Base-by-base conservation (phyloP, 169 alveolate species). In the Eimeria maxima region DNA sequence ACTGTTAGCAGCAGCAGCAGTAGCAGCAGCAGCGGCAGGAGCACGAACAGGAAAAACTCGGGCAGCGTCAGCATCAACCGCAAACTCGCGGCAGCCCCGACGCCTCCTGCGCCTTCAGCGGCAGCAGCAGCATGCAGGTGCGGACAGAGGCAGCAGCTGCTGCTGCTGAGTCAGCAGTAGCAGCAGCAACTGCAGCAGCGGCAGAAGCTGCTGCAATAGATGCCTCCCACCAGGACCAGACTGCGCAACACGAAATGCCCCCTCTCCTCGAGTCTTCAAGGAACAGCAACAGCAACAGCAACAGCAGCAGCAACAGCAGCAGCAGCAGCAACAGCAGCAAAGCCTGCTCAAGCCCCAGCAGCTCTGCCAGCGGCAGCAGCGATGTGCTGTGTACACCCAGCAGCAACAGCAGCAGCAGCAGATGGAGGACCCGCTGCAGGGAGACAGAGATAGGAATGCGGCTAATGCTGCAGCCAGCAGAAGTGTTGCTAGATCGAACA, bases 331-430 rank as follows among this genome's bases (percentile, higher is more conserved):
- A 53, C 83, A 73, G 83, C 83, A 38, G 83, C 53, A 73, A 18
- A 73, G 20, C 27, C 83, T 73, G 55, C 55, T 73, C 55, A 10
- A 73, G 83, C 18, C 53, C 5, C 33, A 65, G 74, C 38, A 65
- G 74, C 74, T 38, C 74, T 38, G 14, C 42, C 22, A n/a, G 11
- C 60, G 24, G 18, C 89, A 45, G 89, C 89, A 83, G 74, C 91
- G 27, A 11, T 53, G 60, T 14, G 60, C 20, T 53, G 60, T 53
- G 60, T 14, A 53, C 60, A 53, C 3, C 60, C 91, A 83, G 91
- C 89, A 78, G 89, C 91, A 47, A 67, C 91, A 47, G 89, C 69
- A 83, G 76, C 91, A 83, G 91, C 91, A 83, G 73, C 91, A 83
- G 74, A 63, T 33, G 38, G 47, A 20, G 5, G 18, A 22, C 42